Base-by-base conservation (phyloP, 345 rosid genomes). In the Pugionium dolabratum region DNA sequence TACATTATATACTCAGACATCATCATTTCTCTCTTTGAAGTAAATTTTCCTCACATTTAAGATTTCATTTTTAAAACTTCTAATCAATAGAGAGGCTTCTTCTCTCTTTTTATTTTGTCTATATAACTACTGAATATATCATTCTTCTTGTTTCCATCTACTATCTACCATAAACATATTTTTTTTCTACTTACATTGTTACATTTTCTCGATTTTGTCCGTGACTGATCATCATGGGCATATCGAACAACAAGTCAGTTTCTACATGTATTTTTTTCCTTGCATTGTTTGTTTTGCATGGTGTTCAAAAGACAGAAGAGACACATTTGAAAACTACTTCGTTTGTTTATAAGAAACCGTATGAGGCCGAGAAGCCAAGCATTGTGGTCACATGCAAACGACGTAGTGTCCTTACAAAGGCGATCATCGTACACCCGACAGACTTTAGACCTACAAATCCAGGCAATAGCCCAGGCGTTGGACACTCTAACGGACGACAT, bases 391-490 rank as follows among this genome's bases (percentile, higher is more conserved):
- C 42, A 45, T 25, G 26, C 32, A 72, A 40, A 58, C 39, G 54
- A 41, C 60, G 59, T 50, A 11, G 59, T 33, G 47, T 64, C 35
- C 59, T 34, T 66, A 51, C 1, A 45, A 36, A 66, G n/a, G 49
- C 6, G 31, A 9, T 33, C 39, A 64, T 57, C 6, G 5, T 6
- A 1, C 60, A 73, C 45, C 77, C 72, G 5, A 66, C 62, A 30
- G 78, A 62, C 43, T 74, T 74, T n/a, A 54, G 78, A 64, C 60
- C 78, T 11, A 74, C 78, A 5, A 33, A 29, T 67, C 74, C 74
- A 2, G 78, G 78, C 6, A 68, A 74, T 60, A 74, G 78, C 59
- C 78, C 78, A 26, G 78, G 78, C 43, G 74, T 62, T n/a, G 78
- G 78, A 46, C 78, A 74, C 46, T 67, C 73, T 40, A 28, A 60